Evolutionary conservation across 164 flowering plant species (phyloP), one percentile per base, ranked within the genome.

Genomic region (Platanus orientalis): DNA sequence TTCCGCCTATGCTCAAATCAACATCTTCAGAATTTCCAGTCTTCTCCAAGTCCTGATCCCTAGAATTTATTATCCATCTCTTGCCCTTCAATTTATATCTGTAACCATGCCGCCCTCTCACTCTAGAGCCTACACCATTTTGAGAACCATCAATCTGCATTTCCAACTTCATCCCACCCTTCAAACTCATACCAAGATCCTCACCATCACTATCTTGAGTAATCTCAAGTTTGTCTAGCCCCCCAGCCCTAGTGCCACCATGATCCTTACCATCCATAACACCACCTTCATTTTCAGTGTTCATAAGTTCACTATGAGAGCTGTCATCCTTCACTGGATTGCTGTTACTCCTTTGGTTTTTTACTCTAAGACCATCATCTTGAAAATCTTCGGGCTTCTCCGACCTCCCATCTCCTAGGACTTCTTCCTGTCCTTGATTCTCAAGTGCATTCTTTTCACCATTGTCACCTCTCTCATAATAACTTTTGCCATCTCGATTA

Each of bases 11-110:
- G n/a, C n/a, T n/a, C n/a, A n/a, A n/a, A n/a, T n/a, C n/a, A n/a
- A n/a, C n/a, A n/a, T 40, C 42, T 34, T 49, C 53, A 48, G 56
- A 55, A 57, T 50, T 64, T 21, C 42, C 45, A 62, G 45, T 58
- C 60, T 56, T 71, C 71, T 63, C 66, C 57, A 61, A 16, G 56
- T 60, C 32, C 59, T 66, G 60, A 17, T 42, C 60, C 42, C 54
- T 75, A 1, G 70, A 70, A 6, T 42, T 56, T 40, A 36, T 51
- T 71, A 72, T 74, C 77, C 77, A 61, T 65, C 71, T 76, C 62
- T 69, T 83, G 21, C 72, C 76, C 61, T 26, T 73, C 0, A 51
- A 28, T 55, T 57, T 69, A 27, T 65, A 60, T 20, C 49, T 23
- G 25, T 39, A 20, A n/a, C n/a, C n/a, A n/a, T n/a, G n/a, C 0